Conservation (phyloP, 768 basidiomycete genomes). For the Sarcodon sp. region DNA sequence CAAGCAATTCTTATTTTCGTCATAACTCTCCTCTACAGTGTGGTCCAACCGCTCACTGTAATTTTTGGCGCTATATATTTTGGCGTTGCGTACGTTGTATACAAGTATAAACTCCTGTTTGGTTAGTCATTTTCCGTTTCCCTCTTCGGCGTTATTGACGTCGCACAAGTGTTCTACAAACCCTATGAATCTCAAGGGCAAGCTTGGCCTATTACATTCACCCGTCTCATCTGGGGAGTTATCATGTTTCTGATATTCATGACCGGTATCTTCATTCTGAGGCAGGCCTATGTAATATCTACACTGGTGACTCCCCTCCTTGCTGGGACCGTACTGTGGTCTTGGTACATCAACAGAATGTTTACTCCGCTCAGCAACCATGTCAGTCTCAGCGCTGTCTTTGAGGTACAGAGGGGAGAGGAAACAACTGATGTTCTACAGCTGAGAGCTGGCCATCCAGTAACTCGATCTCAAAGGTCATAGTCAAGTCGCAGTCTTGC, state of each 20-base stretch:
- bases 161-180: constrained; percentile 80
- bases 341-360: constrained; percentile 58
- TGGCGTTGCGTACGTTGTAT: constrained; percentile 89
- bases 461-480: constrained; percentile 82
- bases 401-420: constrained; percentile 83
- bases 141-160: neutral
- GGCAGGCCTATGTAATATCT: constrained; percentile 43
- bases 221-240: constrained; percentile 85
- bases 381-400: constrained; percentile 77
- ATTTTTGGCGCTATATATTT: constrained; percentile 96
- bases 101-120: constrained; percentile 96
- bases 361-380: constrained; percentile 68
- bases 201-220: constrained; percentile 95
- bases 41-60: constrained; percentile 90
- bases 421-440: constrained; percentile 69
- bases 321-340: constrained; percentile 62
- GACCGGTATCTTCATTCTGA: constrained; percentile 86
- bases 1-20: constrained; percentile 95
- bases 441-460: constrained; percentile 72
- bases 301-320: constrained; percentile 67
- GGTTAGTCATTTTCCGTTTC: constrained; percentile 34
- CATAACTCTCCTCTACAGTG: constrained; percentile 89
- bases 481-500: constrained; percentile 5
- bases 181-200: constrained; percentile 96
- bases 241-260: constrained; percentile 93